Percentiles rank a stretch among this genome's conserved stretches.
Conservation (phyloP, 2,329 filamentous ascomycete genomes). For the Ophiostoma novo-ulmi region DNA sequence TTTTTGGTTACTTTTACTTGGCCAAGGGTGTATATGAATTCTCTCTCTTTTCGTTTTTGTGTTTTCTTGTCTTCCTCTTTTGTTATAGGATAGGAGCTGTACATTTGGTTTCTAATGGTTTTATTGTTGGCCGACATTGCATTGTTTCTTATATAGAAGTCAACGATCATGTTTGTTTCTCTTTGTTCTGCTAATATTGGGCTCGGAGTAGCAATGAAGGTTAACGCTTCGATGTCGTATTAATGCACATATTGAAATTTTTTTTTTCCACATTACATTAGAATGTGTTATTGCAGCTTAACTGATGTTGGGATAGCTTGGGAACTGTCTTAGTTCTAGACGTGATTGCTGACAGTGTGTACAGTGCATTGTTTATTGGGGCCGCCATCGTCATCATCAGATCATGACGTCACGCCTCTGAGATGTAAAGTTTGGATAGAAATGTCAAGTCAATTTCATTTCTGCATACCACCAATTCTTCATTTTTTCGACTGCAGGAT, state of each 20-base stretch:
- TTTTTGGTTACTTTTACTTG: neutral
- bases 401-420: constrained; percentile 9
- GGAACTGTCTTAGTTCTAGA: neutral
- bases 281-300: neutral
- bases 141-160: neutral
- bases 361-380: neutral
- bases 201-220: neutral
- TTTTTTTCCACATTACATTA: too few species aligned
- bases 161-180: neutral
- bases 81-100: neutral
- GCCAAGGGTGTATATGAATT: neutral
- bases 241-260: neutral
- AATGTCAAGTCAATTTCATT: neutral
- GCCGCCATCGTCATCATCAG: neutral
- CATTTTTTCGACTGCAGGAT: neutral
- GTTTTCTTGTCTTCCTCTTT: neutral
- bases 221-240: neutral
- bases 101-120: neutral
- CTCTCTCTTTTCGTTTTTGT: neutral
- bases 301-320: neutral
- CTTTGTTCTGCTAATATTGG: neutral
- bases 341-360: neutral
- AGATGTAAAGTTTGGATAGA: neutral
- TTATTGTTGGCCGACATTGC: neutral
- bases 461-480: neutral